Conservation (phyloP, 164 flowering plant genomes). For the Warburgia ugandensis region DNA sequence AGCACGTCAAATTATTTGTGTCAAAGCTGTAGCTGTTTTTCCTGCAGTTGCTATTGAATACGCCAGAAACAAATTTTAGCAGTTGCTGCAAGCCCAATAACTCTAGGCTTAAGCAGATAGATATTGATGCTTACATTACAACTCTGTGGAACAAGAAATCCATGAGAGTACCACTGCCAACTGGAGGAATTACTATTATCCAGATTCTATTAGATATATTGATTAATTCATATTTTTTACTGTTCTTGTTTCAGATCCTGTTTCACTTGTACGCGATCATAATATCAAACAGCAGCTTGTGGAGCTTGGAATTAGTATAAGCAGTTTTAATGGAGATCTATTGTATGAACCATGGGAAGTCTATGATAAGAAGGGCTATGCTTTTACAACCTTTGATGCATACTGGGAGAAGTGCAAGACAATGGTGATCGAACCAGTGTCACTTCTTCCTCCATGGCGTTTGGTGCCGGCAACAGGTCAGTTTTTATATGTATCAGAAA, state of each 20-base stretch:
- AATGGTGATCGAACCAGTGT: constrained; percentile 43
- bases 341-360: constrained; percentile 88
- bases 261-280: constrained; percentile 89
- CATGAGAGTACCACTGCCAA: too few relatives aligned
- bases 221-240: neutral
- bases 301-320: constrained; percentile 62
- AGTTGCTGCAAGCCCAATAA: too few relatives aligned
- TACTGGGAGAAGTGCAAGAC: constrained; percentile 73
- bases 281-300: constrained; percentile 59
- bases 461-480: constrained; percentile 54
- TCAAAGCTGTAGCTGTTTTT: too few relatives aligned
- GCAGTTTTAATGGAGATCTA: constrained; percentile 77
- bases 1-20: too few relatives aligned
- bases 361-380: constrained; percentile 57
- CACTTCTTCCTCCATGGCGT: constrained; percentile 61
- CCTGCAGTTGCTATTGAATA: too few relatives aligned
- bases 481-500: too few relatives aligned
- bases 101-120: too few relatives aligned
- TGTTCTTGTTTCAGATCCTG: constrained; percentile 50
- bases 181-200: too few relatives aligned
- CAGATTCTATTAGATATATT: neutral
- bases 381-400: constrained; percentile 70
- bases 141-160: too few relatives aligned
- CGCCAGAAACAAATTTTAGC: too few relatives aligned
- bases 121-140: too few relatives aligned